Evolutionary conservation across 2,329 filamentous ascomycete species (phyloP).

Genomic region (Pezicula neosporulosa): DNA sequence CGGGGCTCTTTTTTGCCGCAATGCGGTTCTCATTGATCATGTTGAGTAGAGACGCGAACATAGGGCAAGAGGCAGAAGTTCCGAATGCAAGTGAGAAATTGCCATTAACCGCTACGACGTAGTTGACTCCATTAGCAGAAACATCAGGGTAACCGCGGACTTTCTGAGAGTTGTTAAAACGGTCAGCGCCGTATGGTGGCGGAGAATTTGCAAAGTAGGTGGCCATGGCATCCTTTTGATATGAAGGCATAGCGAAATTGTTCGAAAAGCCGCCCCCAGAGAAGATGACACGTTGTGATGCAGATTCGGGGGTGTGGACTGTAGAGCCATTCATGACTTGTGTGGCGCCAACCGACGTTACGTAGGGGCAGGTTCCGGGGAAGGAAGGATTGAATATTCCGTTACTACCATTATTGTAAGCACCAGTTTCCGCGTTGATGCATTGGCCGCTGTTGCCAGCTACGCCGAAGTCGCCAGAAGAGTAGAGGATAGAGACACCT

Average conservation of each 20-base stretch:
- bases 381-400: constrained; percentile 45
- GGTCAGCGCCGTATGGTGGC: constrained; percentile 31
- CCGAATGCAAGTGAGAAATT: constrained; percentile 42
- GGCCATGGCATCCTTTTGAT: constrained; percentile 34
- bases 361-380: constrained; percentile 43
- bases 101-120: constrained; percentile 40
- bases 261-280: constrained; percentile 68
- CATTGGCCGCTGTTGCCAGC: constrained; percentile 35
- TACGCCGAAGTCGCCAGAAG: constrained; percentile 47
- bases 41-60: constrained; percentile 36
- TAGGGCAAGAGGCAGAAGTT: constrained; percentile 42
- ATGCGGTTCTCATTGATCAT: constrained; percentile 38
- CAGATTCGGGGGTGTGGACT: constrained; percentile 34
- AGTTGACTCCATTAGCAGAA: constrained; percentile 40
- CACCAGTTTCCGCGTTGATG: constrained; percentile 30
- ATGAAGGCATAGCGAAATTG: constrained; percentile 43
- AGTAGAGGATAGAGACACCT: constrained; percentile 47
- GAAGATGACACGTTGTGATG: constrained; percentile 62
- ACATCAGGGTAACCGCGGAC: constrained; percentile 46
- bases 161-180: constrained; percentile 42
- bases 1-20: constrained; percentile 27
- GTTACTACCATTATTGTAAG: constrained; percentile 24
- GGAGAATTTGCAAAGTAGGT: constrained; percentile 22
- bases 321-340: constrained; percentile 35
- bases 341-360: constrained; percentile 51